Conservation (phyloP, 2,329 filamentous ascomycete genomes). For the Cladorrhinum sp. region DNA sequence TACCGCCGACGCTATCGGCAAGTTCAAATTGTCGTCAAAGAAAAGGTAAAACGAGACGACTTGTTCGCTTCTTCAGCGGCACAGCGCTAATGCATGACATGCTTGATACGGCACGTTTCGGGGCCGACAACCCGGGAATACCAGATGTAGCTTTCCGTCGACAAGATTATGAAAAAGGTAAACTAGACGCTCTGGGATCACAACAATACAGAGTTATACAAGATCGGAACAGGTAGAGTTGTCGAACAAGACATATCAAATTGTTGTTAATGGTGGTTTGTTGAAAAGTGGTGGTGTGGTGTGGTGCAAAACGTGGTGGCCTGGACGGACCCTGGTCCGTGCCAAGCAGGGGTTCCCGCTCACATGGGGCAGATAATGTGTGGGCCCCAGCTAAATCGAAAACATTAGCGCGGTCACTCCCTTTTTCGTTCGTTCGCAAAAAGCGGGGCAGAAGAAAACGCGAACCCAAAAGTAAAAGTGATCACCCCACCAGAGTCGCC, state of each 20-base stretch:
- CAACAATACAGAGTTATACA: no score
- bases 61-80: not conserved
- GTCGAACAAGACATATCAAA: not conserved
- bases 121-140: not conserved
- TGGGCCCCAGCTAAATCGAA: constrained; percentile 27
- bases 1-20: not conserved
- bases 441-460: not conserved
- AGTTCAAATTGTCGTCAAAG: not conserved
- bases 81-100: constrained; percentile 10
- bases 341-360: constrained; percentile 3
- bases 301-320: not conserved
- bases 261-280: not conserved
- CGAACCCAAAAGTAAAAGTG: not conserved
- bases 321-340: not conserved
- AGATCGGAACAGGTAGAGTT: not conserved
- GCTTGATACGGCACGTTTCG: not conserved
- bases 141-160: no score
- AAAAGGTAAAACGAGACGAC: not conserved
- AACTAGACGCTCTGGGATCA: no score
- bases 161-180: no score
- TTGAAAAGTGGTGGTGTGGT: not conserved
- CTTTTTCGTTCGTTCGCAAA: not conserved
- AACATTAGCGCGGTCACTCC: constrained; percentile 36
- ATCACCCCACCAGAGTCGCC: not conserved
- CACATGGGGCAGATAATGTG: constrained; percentile 6